phyloP scores from a whole-genome alignment of 148 eudicot species.

The Polygonum maritimum region DNA sequence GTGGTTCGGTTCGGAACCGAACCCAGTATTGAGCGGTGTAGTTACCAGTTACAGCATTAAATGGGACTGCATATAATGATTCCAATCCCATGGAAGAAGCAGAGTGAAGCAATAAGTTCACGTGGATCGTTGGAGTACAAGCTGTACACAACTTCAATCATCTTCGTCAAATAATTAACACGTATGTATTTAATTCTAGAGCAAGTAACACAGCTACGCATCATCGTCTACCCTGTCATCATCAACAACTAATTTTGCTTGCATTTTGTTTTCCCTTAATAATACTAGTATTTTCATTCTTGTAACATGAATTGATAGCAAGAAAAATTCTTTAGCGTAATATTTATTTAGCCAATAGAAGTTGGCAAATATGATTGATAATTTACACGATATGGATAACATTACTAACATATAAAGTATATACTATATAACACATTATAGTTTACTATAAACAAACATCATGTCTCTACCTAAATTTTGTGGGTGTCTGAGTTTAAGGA shows the following conservation, averaged over 20 bases:
- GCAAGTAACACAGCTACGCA: background rate
- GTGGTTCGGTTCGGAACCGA: too few species aligned
- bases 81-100: slow-evolving; percentile 2
- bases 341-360: background rate
- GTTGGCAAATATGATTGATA: background rate
- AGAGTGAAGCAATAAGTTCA: background rate
- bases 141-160: slow-evolving; percentile 4
- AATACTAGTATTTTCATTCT: background rate
- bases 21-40: too few species aligned
- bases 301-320: background rate
- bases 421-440: too few species aligned
- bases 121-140: background rate
- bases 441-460: background rate
- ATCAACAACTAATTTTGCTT: slow-evolving; percentile 3
- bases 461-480: background rate
- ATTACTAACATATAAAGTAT: too few species aligned
- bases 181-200: background rate
- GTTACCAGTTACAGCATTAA: background rate
- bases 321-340: background rate
- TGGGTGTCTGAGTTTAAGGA: background rate
- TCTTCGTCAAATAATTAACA: background rate
- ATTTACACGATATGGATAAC: background rate
- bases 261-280: background rate
- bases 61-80: background rate
- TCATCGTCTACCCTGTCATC: background rate